Evolutionary conservation across 306 rosid species (phyloP).

Genomic region (Malus sylvestris): DNA sequence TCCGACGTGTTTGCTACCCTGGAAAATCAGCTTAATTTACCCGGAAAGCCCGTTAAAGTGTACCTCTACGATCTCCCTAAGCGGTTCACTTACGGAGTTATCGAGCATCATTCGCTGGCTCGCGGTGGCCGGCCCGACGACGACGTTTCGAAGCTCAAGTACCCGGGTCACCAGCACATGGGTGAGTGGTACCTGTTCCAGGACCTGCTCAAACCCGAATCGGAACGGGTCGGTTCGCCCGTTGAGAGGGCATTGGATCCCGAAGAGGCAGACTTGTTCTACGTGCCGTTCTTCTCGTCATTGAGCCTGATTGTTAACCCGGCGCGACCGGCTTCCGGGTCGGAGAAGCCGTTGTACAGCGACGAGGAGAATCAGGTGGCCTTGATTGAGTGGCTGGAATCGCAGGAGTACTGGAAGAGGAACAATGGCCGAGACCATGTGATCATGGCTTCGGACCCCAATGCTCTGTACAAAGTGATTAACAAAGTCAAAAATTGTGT

Average conservation of each 20-base stretch:
- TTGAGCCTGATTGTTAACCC: conserved; percentile 65
- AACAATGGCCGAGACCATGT: conserved; percentile 81
- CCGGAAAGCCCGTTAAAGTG: conserved; percentile 21
- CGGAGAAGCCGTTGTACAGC: conserved; percentile 39
- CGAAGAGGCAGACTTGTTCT: conserved; percentile 80
- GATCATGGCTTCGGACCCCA: conserved; percentile 84
- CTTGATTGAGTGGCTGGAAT: conserved; percentile 67
- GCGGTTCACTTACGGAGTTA: conserved; percentile 68
- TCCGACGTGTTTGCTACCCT: background rate
- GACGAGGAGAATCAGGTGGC: conserved; percentile 87
- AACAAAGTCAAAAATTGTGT: conserved; percentile 56
- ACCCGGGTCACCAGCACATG: conserved; percentile 98
- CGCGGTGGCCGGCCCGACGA: conserved; percentile 43
- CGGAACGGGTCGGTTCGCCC: conserved; percentile 49
- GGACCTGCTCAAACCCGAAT: conserved; percentile 50
- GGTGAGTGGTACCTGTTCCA: conserved; percentile 79
- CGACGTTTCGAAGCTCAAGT: conserved; percentile 31
- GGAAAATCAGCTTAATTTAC: background rate
- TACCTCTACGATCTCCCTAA: conserved; percentile 61
- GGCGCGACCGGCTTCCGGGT: conserved; percentile 32
- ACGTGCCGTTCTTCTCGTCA: conserved; percentile 79
- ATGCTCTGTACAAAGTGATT: conserved; percentile 62
- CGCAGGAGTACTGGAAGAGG: conserved; percentile 77
- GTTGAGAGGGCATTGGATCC: conserved; percentile 60
- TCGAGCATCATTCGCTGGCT: conserved; percentile 62